A percentile compares a stretch with the other conserved stretches of the same genome.
These are phyloP conservation scores for Spergularia bocconei DNA, from an alignment of 148 eudicot genomes.

Conservation along the genomic window DNA sequence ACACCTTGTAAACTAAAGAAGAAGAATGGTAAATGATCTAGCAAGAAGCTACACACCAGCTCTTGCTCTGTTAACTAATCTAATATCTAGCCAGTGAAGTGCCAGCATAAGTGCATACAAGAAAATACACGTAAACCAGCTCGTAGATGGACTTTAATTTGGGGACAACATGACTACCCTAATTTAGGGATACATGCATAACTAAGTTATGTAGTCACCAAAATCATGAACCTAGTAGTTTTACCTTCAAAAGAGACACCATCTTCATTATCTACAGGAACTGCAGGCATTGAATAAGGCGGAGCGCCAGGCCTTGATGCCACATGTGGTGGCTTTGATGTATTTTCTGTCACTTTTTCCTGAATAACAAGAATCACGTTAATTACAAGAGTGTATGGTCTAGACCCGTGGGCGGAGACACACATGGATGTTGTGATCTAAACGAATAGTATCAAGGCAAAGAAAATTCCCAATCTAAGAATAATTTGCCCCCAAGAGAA, in stretches of 20 bases:
- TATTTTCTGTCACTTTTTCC: constrained; percentile 74
- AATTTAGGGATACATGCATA: not conserved
- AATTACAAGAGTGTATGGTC: not conserved
- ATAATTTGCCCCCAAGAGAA: not conserved
- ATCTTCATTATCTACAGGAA: constrained; percentile 70
- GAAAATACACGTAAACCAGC: not conserved
- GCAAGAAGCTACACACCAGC: not conserved
- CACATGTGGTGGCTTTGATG: constrained; percentile 61
- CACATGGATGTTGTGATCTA: not conserved
- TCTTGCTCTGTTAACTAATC: not conserved
- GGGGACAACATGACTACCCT: too few species aligned
- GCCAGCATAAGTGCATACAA: not conserved
- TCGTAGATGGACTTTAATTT: too few species aligned
- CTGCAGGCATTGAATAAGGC: constrained; percentile 47
- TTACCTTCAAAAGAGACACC: constrained; percentile 69
- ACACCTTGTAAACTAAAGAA: not conserved
- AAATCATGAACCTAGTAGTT: constrained; percentile 1
- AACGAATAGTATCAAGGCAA: not conserved
- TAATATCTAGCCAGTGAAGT: not conserved
- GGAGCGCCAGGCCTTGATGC: constrained; percentile 58
- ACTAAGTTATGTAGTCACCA: not conserved
- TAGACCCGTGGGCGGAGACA: not conserved
- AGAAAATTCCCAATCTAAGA: not conserved
- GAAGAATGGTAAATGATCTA: not conserved
- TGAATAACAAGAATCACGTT: constrained; percentile 26